These are phyloP conservation scores for Jacaranda mimosifolia DNA, from an alignment of 257 asterid species.

Conservation along the genomic window DNA sequence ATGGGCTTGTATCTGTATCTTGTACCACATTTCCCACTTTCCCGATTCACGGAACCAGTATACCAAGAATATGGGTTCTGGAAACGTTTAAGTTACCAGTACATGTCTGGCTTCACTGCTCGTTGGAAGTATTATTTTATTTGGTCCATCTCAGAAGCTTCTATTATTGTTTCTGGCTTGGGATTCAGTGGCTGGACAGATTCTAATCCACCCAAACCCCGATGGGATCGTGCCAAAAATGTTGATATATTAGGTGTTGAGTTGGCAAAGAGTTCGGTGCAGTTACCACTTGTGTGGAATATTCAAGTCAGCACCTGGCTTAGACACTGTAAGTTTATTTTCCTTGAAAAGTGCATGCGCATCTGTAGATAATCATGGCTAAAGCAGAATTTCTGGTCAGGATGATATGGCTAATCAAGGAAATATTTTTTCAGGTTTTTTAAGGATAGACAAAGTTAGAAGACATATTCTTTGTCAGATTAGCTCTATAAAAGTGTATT, in stretches of 20 bases:
- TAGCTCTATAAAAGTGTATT: background rate
- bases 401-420: background rate
- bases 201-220: constrained; percentile 73
- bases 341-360: constrained; percentile 26
- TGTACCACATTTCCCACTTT: constrained; percentile 82
- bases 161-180: constrained; percentile 88
- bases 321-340: constrained; percentile 85
- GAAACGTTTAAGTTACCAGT: constrained; percentile 82
- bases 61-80: constrained; percentile 91
- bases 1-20: constrained; percentile 96
- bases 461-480: background rate
- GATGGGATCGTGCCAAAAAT: constrained; percentile 96
- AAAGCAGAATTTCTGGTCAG: background rate
- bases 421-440: background rate
- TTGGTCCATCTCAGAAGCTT: constrained; percentile 98
- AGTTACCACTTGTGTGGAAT: constrained; percentile 92
- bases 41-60: constrained; percentile 75
- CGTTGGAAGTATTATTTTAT: constrained; percentile 98
- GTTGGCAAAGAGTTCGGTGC: constrained; percentile 90
- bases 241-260: constrained; percentile 94
- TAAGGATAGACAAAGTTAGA: background rate
- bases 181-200: constrained; percentile 98
- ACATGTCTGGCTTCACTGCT: constrained; percentile 92
- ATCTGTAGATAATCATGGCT: constrained; percentile 3
- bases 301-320: constrained; percentile 99